phyloP scores from a whole-genome alignment of 1,284 basidiomycete genomes.

The Pisolithus thermaeus region DNA sequence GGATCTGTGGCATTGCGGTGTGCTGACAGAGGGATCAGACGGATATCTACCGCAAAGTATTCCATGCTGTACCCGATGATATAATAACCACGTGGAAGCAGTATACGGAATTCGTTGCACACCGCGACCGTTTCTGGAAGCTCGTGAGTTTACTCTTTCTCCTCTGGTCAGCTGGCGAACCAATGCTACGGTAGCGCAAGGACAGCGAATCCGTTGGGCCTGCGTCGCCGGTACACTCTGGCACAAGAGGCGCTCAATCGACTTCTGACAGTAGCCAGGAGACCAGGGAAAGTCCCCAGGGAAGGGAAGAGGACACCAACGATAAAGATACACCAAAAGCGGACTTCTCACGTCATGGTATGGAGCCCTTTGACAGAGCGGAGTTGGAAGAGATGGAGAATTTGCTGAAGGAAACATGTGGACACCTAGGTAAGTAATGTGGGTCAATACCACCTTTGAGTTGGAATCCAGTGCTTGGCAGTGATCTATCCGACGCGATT shows the following conservation, averaged over 20 bases:
- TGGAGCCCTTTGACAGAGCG: constrained; percentile 73
- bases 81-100: constrained; percentile 90
- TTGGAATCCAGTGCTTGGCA: constrained; percentile 21
- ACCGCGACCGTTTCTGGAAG: constrained; percentile 73
- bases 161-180: background rate
- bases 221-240: constrained; percentile 52
- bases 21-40: constrained; percentile 49
- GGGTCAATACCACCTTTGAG: background rate
- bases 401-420: constrained; percentile 67
- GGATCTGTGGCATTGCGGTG: constrained; percentile 3
- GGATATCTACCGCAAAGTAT: constrained; percentile 90
- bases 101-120: constrained; percentile 79
- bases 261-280: constrained; percentile 15
- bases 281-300: constrained; percentile 15
- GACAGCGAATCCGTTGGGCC: constrained; percentile 40
- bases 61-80: constrained; percentile 89
- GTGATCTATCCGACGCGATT: constrained; percentile 81
- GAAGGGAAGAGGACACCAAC: constrained; percentile 6
- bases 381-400: constrained; percentile 88
- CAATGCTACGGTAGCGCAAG: constrained; percentile 34
- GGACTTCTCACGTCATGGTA: constrained; percentile 37
- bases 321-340: constrained; percentile 11
- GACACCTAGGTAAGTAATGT: constrained; percentile 68
- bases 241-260: constrained; percentile 39
- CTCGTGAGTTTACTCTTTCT: constrained; percentile 35